A percentile compares a stretch with the other conserved stretches of the same genome.
Evolutionary conservation across 2,329 filamentous ascomycete species (phyloP).

Genomic region (Colletotrichum siamense): DNA sequence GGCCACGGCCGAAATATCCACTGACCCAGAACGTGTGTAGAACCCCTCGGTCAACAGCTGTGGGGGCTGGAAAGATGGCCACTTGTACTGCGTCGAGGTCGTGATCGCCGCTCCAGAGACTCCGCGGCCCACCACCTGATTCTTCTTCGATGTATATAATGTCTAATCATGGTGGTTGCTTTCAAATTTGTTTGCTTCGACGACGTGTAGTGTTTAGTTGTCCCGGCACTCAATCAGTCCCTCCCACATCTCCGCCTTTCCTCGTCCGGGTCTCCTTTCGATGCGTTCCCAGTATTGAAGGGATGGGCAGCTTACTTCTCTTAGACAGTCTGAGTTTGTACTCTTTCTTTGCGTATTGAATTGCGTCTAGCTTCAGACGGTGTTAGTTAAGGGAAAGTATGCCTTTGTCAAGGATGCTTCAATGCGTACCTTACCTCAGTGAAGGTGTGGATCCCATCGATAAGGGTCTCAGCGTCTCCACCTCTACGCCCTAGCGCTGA

Average conservation of each 20-base stretch:
- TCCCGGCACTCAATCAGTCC: not conserved
- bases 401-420: not conserved
- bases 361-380: fast-evolving
- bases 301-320: not conserved
- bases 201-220: not conserved
- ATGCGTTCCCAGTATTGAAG: not conserved
- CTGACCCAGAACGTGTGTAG: not conserved
- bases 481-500: not conserved
- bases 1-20: not conserved
- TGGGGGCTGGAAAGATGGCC: not conserved
- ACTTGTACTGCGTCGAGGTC: no score
- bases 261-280: not conserved
- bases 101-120: no score
- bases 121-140: no score
- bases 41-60: not conserved
- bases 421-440: not conserved
- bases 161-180: not conserved
- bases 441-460: not conserved
- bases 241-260: not conserved
- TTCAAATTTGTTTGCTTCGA: not conserved
- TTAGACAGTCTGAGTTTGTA: not conserved
- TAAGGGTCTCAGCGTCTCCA: not conserved
- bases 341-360: not conserved
- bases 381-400: not conserved
- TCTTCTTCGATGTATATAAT: not conserved